A percentile compares a stretch with the other conserved stretches of the same genome.
Conservation (phyloP, 805 yeast species). For the Pichia sporocuriosa region DNA sequence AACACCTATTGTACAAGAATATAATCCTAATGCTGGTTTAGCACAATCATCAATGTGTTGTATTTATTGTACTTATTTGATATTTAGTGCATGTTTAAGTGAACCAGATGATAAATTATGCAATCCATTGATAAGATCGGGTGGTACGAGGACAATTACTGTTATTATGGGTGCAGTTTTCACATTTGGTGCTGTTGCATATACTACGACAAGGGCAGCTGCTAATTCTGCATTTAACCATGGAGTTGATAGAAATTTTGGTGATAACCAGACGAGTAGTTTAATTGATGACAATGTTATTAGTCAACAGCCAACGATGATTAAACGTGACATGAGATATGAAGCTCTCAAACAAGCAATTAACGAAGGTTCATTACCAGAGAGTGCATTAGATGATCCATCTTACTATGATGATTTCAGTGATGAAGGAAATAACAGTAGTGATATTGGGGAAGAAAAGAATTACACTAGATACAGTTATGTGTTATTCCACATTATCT, state of each 20-base stretch:
- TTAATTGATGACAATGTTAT: slow-evolving; percentile 19
- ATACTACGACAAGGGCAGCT: slow-evolving; percentile 96
- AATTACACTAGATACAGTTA: slow-evolving; percentile 73
- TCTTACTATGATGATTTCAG: slow-evolving; percentile 39
- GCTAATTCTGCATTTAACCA: slow-evolving; percentile 64
- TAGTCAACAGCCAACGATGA: slow-evolving; percentile 40
- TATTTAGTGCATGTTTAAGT: slow-evolving; percentile 87
- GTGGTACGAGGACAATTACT: slow-evolving; percentile 85
- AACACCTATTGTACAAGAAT: slow-evolving; percentile 79
- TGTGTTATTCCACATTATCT: slow-evolving; percentile 80
- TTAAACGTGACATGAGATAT: slow-evolving; percentile 65
- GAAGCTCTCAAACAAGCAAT: slow-evolving; percentile 92
- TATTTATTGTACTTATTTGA: slow-evolving; percentile 83
- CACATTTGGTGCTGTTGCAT: slow-evolving; percentile 92
- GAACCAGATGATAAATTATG: slow-evolving; percentile 94
- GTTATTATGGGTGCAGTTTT: slow-evolving; percentile 86
- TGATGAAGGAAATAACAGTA: slow-evolving; percentile 26
- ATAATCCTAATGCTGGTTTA: slow-evolving; percentile 89
- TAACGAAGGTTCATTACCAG: slow-evolving; percentile 93
- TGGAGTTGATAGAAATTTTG: slow-evolving; percentile 12
- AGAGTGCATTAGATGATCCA: slow-evolving; percentile 75
- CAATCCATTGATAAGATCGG: slow-evolving; percentile 84
- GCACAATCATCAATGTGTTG: slow-evolving; percentile 97
- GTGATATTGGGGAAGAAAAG: slow-evolving; percentile 52
- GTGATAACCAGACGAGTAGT: slow-evolving; percentile 17